Conservation (phyloP, 257 asterid species). For the Ligustrum vulgare region DNA sequence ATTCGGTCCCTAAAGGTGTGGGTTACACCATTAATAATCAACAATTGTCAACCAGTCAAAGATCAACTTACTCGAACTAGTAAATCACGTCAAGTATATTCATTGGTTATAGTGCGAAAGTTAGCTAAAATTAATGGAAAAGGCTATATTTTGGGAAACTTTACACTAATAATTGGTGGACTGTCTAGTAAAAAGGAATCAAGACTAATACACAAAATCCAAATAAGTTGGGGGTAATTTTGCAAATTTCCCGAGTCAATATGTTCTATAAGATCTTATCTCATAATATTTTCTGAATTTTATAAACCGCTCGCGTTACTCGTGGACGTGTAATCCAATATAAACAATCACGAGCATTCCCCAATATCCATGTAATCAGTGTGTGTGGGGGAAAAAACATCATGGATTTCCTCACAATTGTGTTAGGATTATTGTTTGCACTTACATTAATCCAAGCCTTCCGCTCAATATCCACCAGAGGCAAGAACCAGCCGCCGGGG, state of each 20-base stretch:
- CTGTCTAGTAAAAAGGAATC: not conserved
- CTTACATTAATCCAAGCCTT: slow-evolving; percentile 27
- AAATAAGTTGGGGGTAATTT: not conserved
- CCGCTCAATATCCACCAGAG: slow-evolving; percentile 27
- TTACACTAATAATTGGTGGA: not conserved
- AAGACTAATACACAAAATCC: not conserved
- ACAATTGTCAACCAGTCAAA: too few species aligned
- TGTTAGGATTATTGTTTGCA: slow-evolving; percentile 15
- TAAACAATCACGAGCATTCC: not conserved
- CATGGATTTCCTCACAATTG: slow-evolving; percentile 47
- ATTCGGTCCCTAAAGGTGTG: too few species aligned
- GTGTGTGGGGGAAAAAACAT: not conserved
- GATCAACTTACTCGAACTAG: too few species aligned
- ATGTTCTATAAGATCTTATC: too few species aligned
- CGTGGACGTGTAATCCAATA: not conserved
- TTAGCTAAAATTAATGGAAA: too few species aligned
- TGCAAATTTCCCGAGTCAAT: too few species aligned
- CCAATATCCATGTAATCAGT: not conserved
- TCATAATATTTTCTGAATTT: too few species aligned
- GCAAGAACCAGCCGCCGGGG: slow-evolving; percentile 61
- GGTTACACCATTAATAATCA: too few species aligned
- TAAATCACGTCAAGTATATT: too few species aligned
- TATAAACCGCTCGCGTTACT: not conserved
- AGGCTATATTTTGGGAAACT: too few species aligned
- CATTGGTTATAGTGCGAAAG: too few species aligned